Evolutionary conservation across 768 basidiomycete genomes (phyloP), one percentile per base, ranked within the genome.

Genomic region (Psilocybe azurescens): DNA sequence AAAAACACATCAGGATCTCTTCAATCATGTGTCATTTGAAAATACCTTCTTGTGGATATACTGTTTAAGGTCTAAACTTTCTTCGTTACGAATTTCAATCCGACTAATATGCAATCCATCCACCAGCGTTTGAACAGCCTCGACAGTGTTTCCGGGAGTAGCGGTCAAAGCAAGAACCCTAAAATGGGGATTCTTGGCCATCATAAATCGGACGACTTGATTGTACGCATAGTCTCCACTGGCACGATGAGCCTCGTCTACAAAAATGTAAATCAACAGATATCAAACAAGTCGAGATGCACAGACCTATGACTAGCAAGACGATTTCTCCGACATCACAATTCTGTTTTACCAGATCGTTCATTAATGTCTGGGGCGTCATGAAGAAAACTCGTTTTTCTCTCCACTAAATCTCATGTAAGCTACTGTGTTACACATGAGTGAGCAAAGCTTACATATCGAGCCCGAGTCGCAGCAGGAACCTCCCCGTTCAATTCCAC

Each of bases 181-280:
- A 71, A 97, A 96, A 74, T 95, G 86, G 0, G 95, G 95, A 69
- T 99, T 98, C 75, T 93, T 94, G 1, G 93, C 88, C 90, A 95
- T 97, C 67, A 99, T 82, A 67, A 83, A 94, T 7, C 95, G 90
- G 41, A 99, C 81, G 33, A 93, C 89, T 70, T 91, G 89, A 48
- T 92, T 91, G 70, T 99, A 99, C 3, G 96, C 90, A 68, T 97
- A 97, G 61, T 93, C 90, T 2, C 97, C 97, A 0, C 90, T 94
- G 10, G 93, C 97, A 66, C 90, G 89, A 76, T 99, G 97, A 0
- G 97, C 97, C 73, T 98, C 96, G 67, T 98, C 96, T 51, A 30
- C 20, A 56, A 53, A 49, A 51, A 58, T 29, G 55, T 38, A 11
- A 41, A 33, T 30, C 9, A 47, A 10, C 60, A 41, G 33, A 14